These are phyloP conservation scores for Kalmusia sp. DNA, from an alignment of 2,329 filamentous ascomycete genomes.

Conservation along the genomic window DNA sequence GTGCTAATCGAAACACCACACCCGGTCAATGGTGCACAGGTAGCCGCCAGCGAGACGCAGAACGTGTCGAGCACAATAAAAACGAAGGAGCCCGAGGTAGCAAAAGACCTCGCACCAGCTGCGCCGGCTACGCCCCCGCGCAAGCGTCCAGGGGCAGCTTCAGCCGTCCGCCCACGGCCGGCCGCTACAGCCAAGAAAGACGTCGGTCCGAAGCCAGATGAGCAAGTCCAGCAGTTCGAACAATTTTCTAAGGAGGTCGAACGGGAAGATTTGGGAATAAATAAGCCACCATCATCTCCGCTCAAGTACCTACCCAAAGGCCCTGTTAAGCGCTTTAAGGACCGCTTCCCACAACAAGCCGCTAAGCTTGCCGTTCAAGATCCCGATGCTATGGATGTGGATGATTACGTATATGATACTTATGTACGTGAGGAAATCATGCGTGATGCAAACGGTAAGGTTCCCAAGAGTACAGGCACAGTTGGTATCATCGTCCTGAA, in stretches of 20 bases:
- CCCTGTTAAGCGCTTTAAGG: constrained; percentile 40
- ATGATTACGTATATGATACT: constrained; percentile 68
- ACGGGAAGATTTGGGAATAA: constrained; percentile 23
- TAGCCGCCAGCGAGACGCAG: background rate
- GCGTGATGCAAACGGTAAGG: constrained; percentile 41
- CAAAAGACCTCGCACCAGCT: constrained; percentile 9
- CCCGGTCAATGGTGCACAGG: background rate
- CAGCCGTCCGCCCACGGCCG: constrained; percentile 20
- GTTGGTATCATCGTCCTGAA: constrained; percentile 57
- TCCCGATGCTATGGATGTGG: constrained; percentile 45
- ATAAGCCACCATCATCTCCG: constrained; percentile 15
- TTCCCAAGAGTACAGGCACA: constrained; percentile 31
- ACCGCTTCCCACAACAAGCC: constrained; percentile 40
- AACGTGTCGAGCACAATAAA: background rate
- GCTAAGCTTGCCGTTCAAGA: constrained; percentile 24
- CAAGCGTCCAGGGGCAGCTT: constrained; percentile 37
- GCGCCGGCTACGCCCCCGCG: constrained; percentile 21
- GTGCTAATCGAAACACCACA: constrained; percentile 11
- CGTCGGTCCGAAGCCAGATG: constrained; percentile 28
- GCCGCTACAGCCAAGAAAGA: constrained; percentile 13
- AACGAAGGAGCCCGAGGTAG: constrained; percentile 10
- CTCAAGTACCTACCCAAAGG: constrained; percentile 45
- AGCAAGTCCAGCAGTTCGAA: constrained; percentile 41
- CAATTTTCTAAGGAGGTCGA: constrained; percentile 42
- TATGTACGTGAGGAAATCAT: constrained; percentile 59